Evolutionary conservation across 768 basidiomycete genomes (phyloP), one percentile per base, ranked within the genome.

Genomic region (Tricholomella constricta): DNA sequence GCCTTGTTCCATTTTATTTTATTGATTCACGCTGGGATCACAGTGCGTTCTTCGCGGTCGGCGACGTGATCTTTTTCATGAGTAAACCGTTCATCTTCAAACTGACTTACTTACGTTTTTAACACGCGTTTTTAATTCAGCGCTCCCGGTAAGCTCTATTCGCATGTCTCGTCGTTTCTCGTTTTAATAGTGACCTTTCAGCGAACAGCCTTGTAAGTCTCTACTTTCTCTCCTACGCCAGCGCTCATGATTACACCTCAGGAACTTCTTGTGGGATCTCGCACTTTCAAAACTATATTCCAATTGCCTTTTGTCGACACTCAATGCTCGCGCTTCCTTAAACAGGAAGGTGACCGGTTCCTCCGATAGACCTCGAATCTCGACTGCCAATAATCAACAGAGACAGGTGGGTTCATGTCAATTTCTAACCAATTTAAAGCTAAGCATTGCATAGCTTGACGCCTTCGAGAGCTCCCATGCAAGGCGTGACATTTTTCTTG

Each of bases 261-360:
- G 77, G 22, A 80, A 79, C 58, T 81, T 81, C 58, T 52, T 79
- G 8, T 81, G 75, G 74, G 78, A 79, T 55, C 65, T 81, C 19
- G 68, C 77, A 10, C 64, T 81, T 12, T 71, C 76, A 2, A 80
- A 79, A 48, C 67, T 81, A 7, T 81, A 81, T 58, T 51, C 76
- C 17, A 81, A 80, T 48, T 78, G 77, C 47, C 65, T 79, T 5
- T 59, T 81, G 32, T 79, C 78, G 4, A 77, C 78, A 3, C 68
- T 81, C 22, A 80, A 81, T 45, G 74, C 78, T 23, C 72, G 78
- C 7, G 65, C 70, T 8, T 37, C 63, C 5, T 45, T 76, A 15
- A 72, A 72, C 29, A 62, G 63, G 6, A 54, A 63, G 36, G 60
- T 64, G 2, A 63, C 54, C 44, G 63, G 54, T 35, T 59, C 63